A percentile compares a stretch with the other conserved stretches of the same genome.
phyloP scores from a whole-genome alignment of 2,329 filamentous ascomycete species.

The Fusarium chlamydosporum region DNA sequence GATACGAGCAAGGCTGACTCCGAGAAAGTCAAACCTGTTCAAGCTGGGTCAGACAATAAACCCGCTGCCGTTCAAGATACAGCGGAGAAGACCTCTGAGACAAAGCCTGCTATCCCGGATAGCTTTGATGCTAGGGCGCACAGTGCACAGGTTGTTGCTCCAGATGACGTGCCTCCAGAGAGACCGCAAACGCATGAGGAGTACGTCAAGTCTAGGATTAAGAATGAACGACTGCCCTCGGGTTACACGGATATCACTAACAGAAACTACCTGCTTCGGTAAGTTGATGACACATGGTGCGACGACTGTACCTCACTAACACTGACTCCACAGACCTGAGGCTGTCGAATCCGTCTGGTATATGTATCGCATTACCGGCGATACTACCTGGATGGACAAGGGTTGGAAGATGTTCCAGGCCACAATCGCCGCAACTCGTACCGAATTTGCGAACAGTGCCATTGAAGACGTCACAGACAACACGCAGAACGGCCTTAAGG shows the following conservation, averaged over 20 bases:
- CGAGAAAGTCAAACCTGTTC: constrained; percentile 5
- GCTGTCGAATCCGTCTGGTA: constrained; percentile 91
- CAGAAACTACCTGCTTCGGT: constrained; percentile 73
- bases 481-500: constrained; percentile 59
- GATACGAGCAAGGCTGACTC: constrained; percentile 10
- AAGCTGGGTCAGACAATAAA: constrained; percentile 22
- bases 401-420: constrained; percentile 89
- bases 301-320: constrained; percentile 11
- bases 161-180: constrained; percentile 11
- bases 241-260: constrained; percentile 65
- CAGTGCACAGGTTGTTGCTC: constrained; percentile 18
- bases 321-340: constrained; percentile 72
- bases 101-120: constrained; percentile 23
- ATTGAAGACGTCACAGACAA: constrained; percentile 72
- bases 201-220: constrained; percentile 64
- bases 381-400: constrained; percentile 79
- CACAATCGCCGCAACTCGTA: constrained; percentile 75
- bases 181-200: constrained; percentile 68
- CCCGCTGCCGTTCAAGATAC: constrained; percentile 23
- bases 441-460: constrained; percentile 77
- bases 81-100: constrained; percentile 9
- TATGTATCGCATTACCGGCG: constrained; percentile 90
- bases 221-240: constrained; percentile 61
- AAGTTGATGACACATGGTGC: constrained; percentile 50
- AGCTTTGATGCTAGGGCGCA: constrained; percentile 33